Evolutionary conservation across 805 yeast species (phyloP).

Genomic region (Candida nemodendra): DNA sequence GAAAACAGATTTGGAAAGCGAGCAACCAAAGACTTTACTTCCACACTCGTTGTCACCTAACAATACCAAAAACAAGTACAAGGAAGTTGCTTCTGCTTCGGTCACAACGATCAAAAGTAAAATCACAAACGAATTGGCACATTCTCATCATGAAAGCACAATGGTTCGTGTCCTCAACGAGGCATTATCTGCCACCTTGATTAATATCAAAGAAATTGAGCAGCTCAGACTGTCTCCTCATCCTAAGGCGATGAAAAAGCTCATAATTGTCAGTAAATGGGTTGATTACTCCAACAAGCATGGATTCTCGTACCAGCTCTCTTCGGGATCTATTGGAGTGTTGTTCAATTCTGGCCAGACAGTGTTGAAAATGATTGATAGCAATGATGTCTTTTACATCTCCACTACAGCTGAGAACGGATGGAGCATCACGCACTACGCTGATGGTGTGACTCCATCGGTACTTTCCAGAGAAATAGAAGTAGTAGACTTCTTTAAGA

Average conservation of each 20-base stretch:
- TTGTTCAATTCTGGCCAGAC: conserved; percentile 83
- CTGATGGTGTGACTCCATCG: conserved; percentile 42
- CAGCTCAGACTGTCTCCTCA: conserved; percentile 16
- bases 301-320: conserved; percentile 91
- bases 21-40: conserved; percentile 63
- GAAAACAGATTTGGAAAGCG: conserved; percentile 66
- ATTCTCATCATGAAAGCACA: conserved; percentile 29
- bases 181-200: conserved; percentile 27
- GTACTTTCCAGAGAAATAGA: conserved; percentile 69
- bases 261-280: conserved; percentile 88
- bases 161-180: conserved; percentile 28
- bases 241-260: conserved; percentile 39
- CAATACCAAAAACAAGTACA: conserved; percentile 83
- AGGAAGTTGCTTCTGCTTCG: conserved; percentile 49
- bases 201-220: conserved; percentile 28
- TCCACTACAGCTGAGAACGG: conserved; percentile 48
- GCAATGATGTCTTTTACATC: conserved; percentile 65
- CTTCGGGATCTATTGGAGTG: conserved; percentile 88
- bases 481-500: conserved; percentile 83
- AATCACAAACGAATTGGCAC: conserved; percentile 29
- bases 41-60: conserved; percentile 94
- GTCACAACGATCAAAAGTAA: conserved; percentile 28
- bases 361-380: conserved; percentile 66
- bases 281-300: conserved; percentile 95
- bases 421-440: conserved; percentile 52